Conservation (phyloP, 2,329 filamentous ascomycete genomes). For the Apiospora pterosperma region DNA sequence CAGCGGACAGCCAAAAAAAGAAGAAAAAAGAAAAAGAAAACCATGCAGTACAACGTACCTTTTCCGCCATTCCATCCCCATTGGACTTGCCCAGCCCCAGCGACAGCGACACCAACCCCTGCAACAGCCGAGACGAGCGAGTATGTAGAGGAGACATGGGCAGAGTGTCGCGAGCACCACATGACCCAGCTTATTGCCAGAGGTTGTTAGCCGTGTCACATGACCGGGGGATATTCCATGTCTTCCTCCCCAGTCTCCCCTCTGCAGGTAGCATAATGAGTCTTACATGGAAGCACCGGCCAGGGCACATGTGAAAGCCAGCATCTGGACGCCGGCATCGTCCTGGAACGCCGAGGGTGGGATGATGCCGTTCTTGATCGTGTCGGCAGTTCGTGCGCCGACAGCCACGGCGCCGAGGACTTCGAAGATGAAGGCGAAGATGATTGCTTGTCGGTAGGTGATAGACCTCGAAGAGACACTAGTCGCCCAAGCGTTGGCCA, state of each 20-base stretch:
- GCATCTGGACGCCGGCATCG: slow-evolving; percentile 64
- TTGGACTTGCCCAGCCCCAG: slow-evolving; percentile 57
- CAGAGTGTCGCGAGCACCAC: slow-evolving; percentile 73
- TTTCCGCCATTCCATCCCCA: slow-evolving; percentile 70
- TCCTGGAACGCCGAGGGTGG: slow-evolving; percentile 53
- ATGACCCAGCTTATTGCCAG: slow-evolving; percentile 59
- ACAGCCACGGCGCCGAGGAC: slow-evolving; percentile 64
- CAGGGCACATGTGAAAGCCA: slow-evolving; percentile 63
- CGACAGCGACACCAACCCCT: slow-evolving; percentile 66
- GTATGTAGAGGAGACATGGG: slow-evolving; percentile 71
- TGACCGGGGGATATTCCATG: no score
- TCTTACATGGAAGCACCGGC: slow-evolving; percentile 54
- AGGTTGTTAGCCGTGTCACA: neutral
- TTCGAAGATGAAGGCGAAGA: slow-evolving; percentile 64
- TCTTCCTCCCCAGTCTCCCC: neutral
- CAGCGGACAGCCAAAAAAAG: no score
- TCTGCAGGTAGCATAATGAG: neutral
- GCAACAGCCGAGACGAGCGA: slow-evolving; percentile 67
- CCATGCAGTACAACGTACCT: neutral
- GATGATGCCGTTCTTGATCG: slow-evolving; percentile 78
- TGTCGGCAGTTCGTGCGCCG: slow-evolving; percentile 67
- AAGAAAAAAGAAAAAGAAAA: no score
- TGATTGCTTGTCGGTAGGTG: slow-evolving; percentile 66
- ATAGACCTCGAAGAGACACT: slow-evolving; percentile 80
- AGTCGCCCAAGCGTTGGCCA: slow-evolving; percentile 80